phyloP scores from a whole-genome alignment of 352 stramenopile species.

The Pythium pectinolyticum region DNA sequence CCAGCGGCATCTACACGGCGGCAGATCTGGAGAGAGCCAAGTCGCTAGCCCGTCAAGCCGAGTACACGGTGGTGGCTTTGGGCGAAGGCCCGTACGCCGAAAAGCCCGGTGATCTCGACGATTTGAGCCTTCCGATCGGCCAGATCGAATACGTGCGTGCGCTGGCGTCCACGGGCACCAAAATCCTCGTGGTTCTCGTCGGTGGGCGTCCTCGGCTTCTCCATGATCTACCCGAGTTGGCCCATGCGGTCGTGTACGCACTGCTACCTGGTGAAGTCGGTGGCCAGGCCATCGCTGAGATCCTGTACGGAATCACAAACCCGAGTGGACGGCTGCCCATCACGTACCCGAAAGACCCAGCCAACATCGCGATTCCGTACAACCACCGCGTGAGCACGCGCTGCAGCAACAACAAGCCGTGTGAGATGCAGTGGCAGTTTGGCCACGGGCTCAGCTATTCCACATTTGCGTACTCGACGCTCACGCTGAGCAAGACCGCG shows the following conservation, averaged over 20 bases:
- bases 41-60: slow-evolving; percentile 12
- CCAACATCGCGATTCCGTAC: slow-evolving; percentile 48
- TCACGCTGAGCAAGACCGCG: slow-evolving; percentile 36
- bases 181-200: slow-evolving; percentile 65
- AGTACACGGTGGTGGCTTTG: slow-evolving; percentile 30
- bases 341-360: slow-evolving; percentile 63
- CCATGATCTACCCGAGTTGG: slow-evolving; percentile 25
- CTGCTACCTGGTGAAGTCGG: slow-evolving; percentile 57
- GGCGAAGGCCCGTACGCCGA: slow-evolving; percentile 42
- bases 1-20: slow-evolving; percentile 18
- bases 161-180: slow-evolving; percentile 40
- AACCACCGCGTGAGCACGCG: slow-evolving; percentile 35
- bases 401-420: slow-evolving; percentile 28
- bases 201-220: slow-evolving; percentile 54
- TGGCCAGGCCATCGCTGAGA: slow-evolving; percentile 52
- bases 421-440: slow-evolving; percentile 72
- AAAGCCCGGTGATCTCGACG: slow-evolving; percentile 60
- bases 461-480: slow-evolving; percentile 53
- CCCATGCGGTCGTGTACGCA: slow-evolving; percentile 48
- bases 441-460: slow-evolving; percentile 75
- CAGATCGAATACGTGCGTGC: slow-evolving; percentile 45
- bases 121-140: slow-evolving; percentile 41
- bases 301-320: slow-evolving; percentile 53
- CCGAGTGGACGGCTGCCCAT: slow-evolving; percentile 60
- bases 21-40: slow-evolving; percentile 19